Conservation (phyloP, 1,284 basidiomycete genomes). For the Inonotus obliquus region DNA sequence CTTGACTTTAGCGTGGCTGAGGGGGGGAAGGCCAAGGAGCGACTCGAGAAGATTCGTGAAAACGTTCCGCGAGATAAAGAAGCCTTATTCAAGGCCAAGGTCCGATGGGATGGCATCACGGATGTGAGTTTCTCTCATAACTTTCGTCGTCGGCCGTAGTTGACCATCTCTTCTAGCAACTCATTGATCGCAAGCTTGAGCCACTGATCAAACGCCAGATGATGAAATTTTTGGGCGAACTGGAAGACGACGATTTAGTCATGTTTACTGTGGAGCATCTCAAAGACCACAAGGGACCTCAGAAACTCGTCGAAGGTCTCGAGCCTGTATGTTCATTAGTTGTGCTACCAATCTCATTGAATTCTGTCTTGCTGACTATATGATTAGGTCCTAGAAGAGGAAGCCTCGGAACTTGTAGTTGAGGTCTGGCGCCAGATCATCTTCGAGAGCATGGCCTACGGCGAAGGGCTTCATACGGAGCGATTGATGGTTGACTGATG, state of each 20-base stretch:
- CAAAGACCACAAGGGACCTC: constrained; percentile 77
- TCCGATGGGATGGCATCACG: constrained; percentile 82
- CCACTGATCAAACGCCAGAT: constrained; percentile 76
- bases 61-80: constrained; percentile 71
- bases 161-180: constrained; percentile 37
- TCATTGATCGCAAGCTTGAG: constrained; percentile 79
- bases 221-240: constrained; percentile 79
- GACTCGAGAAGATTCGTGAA: constrained; percentile 67
- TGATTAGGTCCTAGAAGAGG: constrained; percentile 79
- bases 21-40: constrained; percentile 71
- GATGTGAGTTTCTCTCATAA: constrained; percentile 53
- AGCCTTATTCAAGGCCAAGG: constrained; percentile 70
- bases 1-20: constrained; percentile 82
- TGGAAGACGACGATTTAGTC: constrained; percentile 84
- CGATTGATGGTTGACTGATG: constrained; percentile 47
- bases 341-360: background rate
- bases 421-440: constrained; percentile 84
- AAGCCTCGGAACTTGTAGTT: constrained; percentile 71
- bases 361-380: background rate
- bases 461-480: constrained; percentile 77
- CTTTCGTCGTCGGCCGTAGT: background rate
- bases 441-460: constrained; percentile 87
- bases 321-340: constrained; percentile 66
- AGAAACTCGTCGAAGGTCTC: constrained; percentile 79
- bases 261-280: constrained; percentile 88